Percentiles rank a stretch among this genome's conserved stretches.
Evolutionary conservation across 108 stramenopile species (phyloP).

Genomic region (Epithemia pelagica): DNA sequence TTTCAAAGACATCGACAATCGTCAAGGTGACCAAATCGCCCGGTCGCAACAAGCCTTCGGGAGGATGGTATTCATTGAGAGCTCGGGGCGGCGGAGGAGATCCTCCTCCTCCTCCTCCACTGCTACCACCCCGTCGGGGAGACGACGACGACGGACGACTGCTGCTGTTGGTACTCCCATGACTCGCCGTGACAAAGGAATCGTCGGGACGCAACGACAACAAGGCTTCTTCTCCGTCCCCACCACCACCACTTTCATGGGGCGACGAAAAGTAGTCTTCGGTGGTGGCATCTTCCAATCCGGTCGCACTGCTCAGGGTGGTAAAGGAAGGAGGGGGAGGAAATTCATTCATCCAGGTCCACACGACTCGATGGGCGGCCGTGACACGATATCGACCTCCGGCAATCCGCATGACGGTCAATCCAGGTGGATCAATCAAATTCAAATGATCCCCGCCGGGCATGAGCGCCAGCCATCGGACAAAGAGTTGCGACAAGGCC

Average conservation of each 20-base stretch:
- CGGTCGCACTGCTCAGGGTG: too few relatives aligned
- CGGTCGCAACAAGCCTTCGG: conserved; percentile 34
- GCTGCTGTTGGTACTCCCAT: not conserved
- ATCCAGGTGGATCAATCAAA: conserved; percentile 77
- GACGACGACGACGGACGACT: too few relatives aligned
- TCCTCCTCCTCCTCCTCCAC: not conserved
- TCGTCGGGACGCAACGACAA: not conserved
- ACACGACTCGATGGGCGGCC: conserved; percentile 81
- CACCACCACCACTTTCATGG: too few relatives aligned
- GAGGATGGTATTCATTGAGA: conserved; percentile 18
- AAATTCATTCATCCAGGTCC: conserved; percentile 92
- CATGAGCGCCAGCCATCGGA: conserved; percentile 83
- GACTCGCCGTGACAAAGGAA: not conserved
- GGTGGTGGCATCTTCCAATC: conserved; percentile 19
- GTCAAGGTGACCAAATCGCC: conserved; percentile 83
- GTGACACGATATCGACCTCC: conserved; percentile 85
- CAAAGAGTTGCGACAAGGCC: conserved; percentile 67
- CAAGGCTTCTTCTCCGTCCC: too few relatives aligned
- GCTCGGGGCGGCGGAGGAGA: not conserved
- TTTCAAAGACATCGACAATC: conserved; percentile 88
- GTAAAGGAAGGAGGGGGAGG: conserved; percentile 8
- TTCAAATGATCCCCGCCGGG: conserved; percentile 86
- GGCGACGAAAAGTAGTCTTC: too few relatives aligned
- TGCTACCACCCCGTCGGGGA: not conserved
- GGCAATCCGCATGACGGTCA: conserved; percentile 85